A percentile compares a stretch with the other conserved stretches of the same genome.
Conservation (phyloP, 2,329 filamentous ascomycete genomes). For the Fusarium setosum region DNA sequence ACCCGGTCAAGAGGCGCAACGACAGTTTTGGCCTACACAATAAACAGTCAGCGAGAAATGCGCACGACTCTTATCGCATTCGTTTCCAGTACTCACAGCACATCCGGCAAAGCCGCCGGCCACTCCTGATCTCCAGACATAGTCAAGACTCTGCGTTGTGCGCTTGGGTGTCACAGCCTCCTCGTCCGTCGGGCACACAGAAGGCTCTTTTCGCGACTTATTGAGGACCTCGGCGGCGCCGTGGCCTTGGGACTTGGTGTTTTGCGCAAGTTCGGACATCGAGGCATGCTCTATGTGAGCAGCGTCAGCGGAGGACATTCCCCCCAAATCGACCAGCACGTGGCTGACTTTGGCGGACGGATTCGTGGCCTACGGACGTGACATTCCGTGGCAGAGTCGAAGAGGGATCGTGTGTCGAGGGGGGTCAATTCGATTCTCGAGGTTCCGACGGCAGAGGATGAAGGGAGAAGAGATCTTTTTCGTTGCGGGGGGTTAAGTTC, state of each 20-base stretch:
- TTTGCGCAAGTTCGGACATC: conserved; percentile 63
- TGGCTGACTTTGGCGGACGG: conserved; percentile 35
- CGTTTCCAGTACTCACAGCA: conserved; percentile 71
- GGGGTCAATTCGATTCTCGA: not conserved
- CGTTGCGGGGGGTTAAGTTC: conserved; percentile 16
- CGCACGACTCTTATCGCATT: not conserved
- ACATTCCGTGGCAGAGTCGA: conserved; percentile 38
- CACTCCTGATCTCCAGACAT: conserved; percentile 83
- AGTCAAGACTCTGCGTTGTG: conserved; percentile 78
- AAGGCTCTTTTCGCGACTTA: conserved; percentile 48
- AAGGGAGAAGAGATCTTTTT: conserved; percentile 9
- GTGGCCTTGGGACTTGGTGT: conserved; percentile 46
- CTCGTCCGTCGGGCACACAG: conserved; percentile 63
- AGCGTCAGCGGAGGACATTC: conserved; percentile 67
- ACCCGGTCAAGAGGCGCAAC: conserved; percentile 97
- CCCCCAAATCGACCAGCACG: conserved; percentile 41
- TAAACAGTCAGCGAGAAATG: conserved; percentile 15
- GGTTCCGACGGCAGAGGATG: conserved; percentile 5
- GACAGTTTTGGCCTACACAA: conserved; percentile 84
- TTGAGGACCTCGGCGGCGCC: conserved; percentile 29
- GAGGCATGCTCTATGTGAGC: conserved; percentile 68
- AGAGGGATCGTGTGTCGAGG: conserved; percentile 4
- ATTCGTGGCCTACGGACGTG: conserved; percentile 33
- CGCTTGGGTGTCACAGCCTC: conserved; percentile 55
- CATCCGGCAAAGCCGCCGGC: conserved; percentile 93